These are phyloP conservation scores for Picocystis salinarum DNA, from an alignment of 139 green algal genomes.

Conservation along the genomic window DNA sequence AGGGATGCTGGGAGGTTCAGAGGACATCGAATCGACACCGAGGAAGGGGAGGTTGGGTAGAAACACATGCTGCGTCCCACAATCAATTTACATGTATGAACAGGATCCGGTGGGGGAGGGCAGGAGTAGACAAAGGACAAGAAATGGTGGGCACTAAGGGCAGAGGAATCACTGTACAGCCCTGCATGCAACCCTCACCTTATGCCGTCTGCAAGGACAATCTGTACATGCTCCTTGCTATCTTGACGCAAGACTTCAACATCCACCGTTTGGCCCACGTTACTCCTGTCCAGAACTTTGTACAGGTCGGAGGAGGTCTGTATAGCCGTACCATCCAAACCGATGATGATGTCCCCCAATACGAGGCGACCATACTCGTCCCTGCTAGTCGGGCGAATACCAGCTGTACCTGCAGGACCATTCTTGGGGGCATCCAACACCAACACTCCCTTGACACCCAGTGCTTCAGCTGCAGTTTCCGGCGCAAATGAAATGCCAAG, in stretches of 20 bases:
- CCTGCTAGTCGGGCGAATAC: conserved; percentile 43
- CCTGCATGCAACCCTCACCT: too few species aligned
- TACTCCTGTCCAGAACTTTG: conserved; percentile 19
- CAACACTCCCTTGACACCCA: conserved; percentile 54
- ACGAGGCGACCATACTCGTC: conserved; percentile 44
- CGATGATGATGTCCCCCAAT: conserved; percentile 68
- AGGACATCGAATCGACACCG: too few species aligned
- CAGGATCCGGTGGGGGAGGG: too few species aligned
- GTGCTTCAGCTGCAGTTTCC: conserved; percentile 38
- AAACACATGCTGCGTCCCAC: too few species aligned
- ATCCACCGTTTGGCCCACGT: conserved; percentile 14
- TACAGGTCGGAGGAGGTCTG: conserved; percentile 23
- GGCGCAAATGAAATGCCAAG: conserved; percentile 80
- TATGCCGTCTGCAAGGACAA: too few species aligned
- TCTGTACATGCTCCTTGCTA: background rate
- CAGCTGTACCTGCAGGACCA: conserved; percentile 49
- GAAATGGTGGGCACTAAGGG: too few species aligned
- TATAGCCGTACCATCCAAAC: conserved; percentile 31
- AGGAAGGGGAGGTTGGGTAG: too few species aligned
- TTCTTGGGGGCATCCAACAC: conserved; percentile 49
- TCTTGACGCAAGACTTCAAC: background rate
- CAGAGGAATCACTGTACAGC: too few species aligned
- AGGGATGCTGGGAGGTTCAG: too few species aligned
- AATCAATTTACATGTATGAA: too few species aligned
- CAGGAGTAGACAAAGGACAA: too few species aligned